Percentiles rank a stretch among this genome's conserved stretches.
phyloP scores from a whole-genome alignment of 2,329 filamentous ascomycete genomes.

The Talaromyces sp. region DNA sequence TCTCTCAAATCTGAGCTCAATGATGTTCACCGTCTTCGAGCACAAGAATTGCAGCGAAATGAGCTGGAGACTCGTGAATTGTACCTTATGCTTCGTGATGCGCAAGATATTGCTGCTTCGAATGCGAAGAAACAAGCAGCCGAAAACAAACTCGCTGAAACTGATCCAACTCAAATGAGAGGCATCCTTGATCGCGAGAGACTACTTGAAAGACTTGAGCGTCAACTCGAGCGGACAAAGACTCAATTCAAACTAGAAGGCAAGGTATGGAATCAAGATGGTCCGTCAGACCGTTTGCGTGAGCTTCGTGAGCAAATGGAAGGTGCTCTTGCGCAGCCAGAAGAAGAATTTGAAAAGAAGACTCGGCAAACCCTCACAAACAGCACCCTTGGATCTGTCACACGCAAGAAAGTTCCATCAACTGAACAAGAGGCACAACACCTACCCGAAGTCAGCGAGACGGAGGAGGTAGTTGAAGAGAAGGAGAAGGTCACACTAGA shows the following conservation, averaged over 20 bases:
- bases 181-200: slow-evolving; percentile 90
- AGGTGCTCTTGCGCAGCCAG: slow-evolving; percentile 52
- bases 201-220: slow-evolving; percentile 90
- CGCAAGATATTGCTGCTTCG: slow-evolving; percentile 90
- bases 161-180: slow-evolving; percentile 74
- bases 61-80: slow-evolving; percentile 94
- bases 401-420: slow-evolving; percentile 52
- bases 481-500: slow-evolving; percentile 73
- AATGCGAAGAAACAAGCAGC: slow-evolving; percentile 60
- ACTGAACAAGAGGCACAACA: slow-evolving; percentile 42
- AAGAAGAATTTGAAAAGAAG: slow-evolving; percentile 52
- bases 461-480: slow-evolving; percentile 43
- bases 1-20: slow-evolving; percentile 85
- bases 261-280: slow-evolving; percentile 80
- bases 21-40: slow-evolving; percentile 77
- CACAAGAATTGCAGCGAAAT: slow-evolving; percentile 88
- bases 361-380: slow-evolving; percentile 64
- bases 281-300: slow-evolving; percentile 86
- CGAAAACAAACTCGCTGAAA: slow-evolving; percentile 54
- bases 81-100: slow-evolving; percentile 96
- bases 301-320: slow-evolving; percentile 96
- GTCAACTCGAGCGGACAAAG: slow-evolving; percentile 93
- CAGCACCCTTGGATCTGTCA: slow-evolving; percentile 70
- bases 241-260: slow-evolving; percentile 97
- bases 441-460: slow-evolving; percentile 46